Base-by-base conservation (phyloP, 768 basidiomycete species). In the Russula foetens region DNA sequence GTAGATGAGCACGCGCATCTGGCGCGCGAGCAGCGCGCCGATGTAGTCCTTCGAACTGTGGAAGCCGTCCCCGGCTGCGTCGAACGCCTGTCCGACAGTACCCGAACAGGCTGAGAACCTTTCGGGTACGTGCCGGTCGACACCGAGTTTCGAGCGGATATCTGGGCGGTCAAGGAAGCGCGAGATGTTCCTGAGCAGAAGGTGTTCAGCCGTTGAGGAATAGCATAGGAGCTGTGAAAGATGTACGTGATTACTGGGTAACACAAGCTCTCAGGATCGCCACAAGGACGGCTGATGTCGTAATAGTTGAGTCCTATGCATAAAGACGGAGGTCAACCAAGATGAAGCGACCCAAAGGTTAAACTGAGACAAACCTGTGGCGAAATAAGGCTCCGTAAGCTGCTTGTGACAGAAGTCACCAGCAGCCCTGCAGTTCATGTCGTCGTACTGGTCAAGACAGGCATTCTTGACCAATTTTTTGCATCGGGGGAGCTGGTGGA, bases 281-380 rank as follows among this genome's bases (percentile, higher is more conserved):
- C 77, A 58, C 86, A 89, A 33, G 75, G 71, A 67, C 79, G 78
- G 67, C 79, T 84, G 53, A 92, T 80, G 67, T 92, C 88, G 67
- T 92, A 90, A 1, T 80, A 81, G 67, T 84, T 84, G 26, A 60
- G 60, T 24, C 69, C 73, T 72, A 15, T 21, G 15, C 77, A 12
- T 9, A 17, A 19, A 2, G 63, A 68, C 72, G 71, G 4, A 63
- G 21, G 24, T 50, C 19, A 54, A 65, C 17, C 4, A n/a, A n/a
- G 38, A 8, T 39, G 49, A 46, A 59, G 61, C 45, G 3, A 5
- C 24, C 5, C 47, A 23, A 4, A 4, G 29, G 12, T 44, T 33
- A 6, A 1, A 51, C 44, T 41, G 33, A 19, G 62, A 17, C 60
- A 44, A 24, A 62, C 76, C 76, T 1, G 70, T 72, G 7, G 58